Base-by-base conservation (phyloP, 805 yeast species). In the Barnettozyma populi region DNA sequence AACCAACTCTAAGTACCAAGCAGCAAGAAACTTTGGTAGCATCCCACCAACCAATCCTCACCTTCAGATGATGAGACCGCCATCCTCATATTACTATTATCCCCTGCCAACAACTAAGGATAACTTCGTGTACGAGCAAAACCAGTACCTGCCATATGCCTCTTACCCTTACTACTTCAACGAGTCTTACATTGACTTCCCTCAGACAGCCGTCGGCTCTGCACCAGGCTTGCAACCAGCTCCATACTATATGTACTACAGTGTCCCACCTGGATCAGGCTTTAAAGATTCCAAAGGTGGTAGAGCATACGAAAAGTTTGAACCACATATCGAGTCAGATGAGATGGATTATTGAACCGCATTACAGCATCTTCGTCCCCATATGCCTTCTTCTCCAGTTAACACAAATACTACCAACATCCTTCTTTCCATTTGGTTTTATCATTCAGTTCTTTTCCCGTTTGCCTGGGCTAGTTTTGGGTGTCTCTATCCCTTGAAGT, bases 171-270 rank as follows among this genome's bases (percentile, higher is more conserved):
- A 53, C 42, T 58, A 48, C 42, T 55, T 56, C 47, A 55, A 57
- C 18, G 60, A 58, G 3, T 44, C 52, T 7, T 38, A 57, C 5
- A 50, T 51, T 35, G 62, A 57, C 16, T 56, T 50, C 34, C 42
- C 56, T n/a, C 46, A 42, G 48, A 6, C 54, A 18, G 35, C 52
- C 27, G 49, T 46, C 18, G 50, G 43, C 19, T 45, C 59, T 10
- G 36, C 48, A 6, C 54, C 41, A 8, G 51, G 46, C 14, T n/a
- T 50, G 7, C 53, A 55, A 23, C 63, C 61, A n/a, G 59, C 63
- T 11, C 66, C 66, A 36, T 60, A 57, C 39, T 63, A 61, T 46
- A 61, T 57, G 64, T 62, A 62, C 41, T 62, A 59, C 43, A 50
- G 60, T 16, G 54, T 59, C 41, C 60, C 64, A 16, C 59, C 53